Conservation (phyloP, 345 rosid species). For the Aquilaria sinensis region DNA sequence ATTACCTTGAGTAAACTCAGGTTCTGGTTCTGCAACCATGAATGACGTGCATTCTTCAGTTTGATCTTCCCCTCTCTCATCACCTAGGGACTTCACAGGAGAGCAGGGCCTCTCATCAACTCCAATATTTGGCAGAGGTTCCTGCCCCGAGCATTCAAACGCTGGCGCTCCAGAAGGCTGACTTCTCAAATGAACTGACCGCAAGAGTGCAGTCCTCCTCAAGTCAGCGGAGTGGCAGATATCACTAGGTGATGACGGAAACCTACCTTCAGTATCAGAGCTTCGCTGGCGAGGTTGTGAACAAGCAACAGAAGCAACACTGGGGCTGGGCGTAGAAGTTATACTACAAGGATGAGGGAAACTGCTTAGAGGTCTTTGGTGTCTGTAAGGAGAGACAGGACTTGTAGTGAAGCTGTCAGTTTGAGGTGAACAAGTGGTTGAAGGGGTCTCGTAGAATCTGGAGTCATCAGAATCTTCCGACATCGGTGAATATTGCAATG, state of each 20-base stretch:
- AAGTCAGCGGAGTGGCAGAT: conserved; percentile 94
- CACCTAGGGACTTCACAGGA: conserved; percentile 53
- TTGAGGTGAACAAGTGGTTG: conserved; percentile 49
- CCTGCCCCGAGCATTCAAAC: conserved; percentile 49
- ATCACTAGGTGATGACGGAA: conserved; percentile 97
- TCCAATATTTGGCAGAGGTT: conserved; percentile 36
- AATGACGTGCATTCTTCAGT: conserved; percentile 45
- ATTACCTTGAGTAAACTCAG: conserved; percentile 40
- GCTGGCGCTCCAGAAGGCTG: conserved; percentile 49
- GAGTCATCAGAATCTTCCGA: conserved; percentile 86
- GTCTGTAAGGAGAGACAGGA: conserved; percentile 80
- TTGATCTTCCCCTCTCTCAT: conserved; percentile 46
- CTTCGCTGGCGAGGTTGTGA: conserved; percentile 68
- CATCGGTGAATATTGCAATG: conserved; percentile 91
- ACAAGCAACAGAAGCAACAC: conserved; percentile 20
- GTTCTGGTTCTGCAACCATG: conserved; percentile 34
- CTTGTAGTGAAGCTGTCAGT: conserved; percentile 74
- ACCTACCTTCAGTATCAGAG: conserved; percentile 86
- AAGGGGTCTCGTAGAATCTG: conserved; percentile 48
- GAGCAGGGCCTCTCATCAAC: conserved; percentile 55
- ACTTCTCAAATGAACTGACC: conserved; percentile 94
- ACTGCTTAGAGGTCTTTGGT: conserved; percentile 47
- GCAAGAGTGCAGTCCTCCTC: conserved; percentile 82
- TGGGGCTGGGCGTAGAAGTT: conserved; percentile 28
- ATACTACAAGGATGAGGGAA: conserved; percentile 3